A percentile compares a stretch with the other conserved stretches of the same genome.
These are phyloP conservation scores for Exutisphaerella laricina DNA, from an alignment of 2,329 filamentous ascomycete genomes.

Conservation along the genomic window DNA sequence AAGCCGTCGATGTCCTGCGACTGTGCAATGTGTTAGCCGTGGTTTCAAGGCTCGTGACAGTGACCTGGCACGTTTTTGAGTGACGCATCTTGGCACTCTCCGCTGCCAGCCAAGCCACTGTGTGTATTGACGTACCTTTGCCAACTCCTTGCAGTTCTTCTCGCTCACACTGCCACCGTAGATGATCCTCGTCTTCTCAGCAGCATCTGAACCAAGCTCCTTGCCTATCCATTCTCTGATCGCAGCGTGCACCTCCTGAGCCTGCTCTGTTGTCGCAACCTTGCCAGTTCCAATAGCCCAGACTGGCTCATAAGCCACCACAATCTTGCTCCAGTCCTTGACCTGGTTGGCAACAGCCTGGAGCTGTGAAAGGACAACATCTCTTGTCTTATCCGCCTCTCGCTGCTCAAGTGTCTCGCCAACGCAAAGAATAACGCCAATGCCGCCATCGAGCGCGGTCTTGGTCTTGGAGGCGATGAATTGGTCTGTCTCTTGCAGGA, in stretches of 20 bases:
- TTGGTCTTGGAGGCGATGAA: slow-evolving; percentile 93
- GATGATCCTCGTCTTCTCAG: slow-evolving; percentile 85
- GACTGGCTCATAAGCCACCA: slow-evolving; percentile 98
- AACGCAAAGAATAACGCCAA: slow-evolving; percentile 94
- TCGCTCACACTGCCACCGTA: slow-evolving; percentile 96
- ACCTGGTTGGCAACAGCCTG: slow-evolving; percentile 72
- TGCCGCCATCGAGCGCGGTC: slow-evolving; percentile 76
- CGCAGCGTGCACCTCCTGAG: slow-evolving; percentile 87
- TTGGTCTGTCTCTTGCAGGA: slow-evolving; percentile 77
- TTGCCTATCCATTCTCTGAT: slow-evolving; percentile 81
- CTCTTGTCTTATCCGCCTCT: slow-evolving; percentile 77
- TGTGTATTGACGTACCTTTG: no score
- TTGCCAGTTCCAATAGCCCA: slow-evolving; percentile 93
- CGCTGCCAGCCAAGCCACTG: no score
- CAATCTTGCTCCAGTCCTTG: slow-evolving; percentile 86
- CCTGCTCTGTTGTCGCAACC: slow-evolving; percentile 82
- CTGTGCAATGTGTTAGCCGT: no score
- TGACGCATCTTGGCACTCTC: no score
- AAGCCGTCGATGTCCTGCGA: slow-evolving; percentile 95
- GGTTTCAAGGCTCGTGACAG: no score
- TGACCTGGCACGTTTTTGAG: no score
- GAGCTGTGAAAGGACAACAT: slow-evolving; percentile 80
- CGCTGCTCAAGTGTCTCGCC: slow-evolving; percentile 93
- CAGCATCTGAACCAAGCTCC: slow-evolving; percentile 68
- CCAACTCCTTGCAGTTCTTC: slow-evolving; percentile 94